Conservation (phyloP, 2,329 filamentous ascomycete genomes). For the Aspergillus sp. region DNA sequence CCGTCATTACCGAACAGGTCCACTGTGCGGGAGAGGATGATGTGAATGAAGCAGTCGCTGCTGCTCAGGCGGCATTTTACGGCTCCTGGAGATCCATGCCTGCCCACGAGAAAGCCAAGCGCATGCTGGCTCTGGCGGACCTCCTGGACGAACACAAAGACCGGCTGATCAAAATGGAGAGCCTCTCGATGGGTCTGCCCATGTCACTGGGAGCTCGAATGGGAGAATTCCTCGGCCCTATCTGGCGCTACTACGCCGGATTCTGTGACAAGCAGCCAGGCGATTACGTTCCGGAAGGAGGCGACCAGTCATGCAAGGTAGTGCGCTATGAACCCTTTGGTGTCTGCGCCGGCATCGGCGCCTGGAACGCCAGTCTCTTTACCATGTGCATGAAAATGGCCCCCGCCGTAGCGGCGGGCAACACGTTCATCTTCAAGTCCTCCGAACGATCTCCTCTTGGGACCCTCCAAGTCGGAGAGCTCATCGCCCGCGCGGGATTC, state of each 20-base stretch:
- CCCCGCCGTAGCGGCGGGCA: constrained; percentile 37
- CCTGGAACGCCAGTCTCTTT: constrained; percentile 35
- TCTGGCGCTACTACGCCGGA: constrained; percentile 1
- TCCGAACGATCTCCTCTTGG: constrained; percentile 37
- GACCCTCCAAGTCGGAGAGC: constrained; percentile 24
- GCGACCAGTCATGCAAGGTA: constrained; percentile 20
- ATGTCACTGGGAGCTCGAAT: neutral
- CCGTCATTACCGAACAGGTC: constrained; percentile 28
- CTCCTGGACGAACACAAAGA: constrained; percentile 4
- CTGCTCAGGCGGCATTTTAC: constrained; percentile 35
- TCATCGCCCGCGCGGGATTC: constrained; percentile 36
- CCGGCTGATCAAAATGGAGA: constrained; percentile 1
- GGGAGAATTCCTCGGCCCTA: neutral
- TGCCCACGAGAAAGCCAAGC: constrained; percentile 2
- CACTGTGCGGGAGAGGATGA: constrained; percentile 39
- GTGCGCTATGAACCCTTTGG: constrained; percentile 13
- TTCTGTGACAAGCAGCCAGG: constrained; percentile 5
- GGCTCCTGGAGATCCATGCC: constrained; percentile 3
- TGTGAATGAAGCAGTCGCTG: constrained; percentile 35
- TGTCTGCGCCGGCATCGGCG: constrained; percentile 25
- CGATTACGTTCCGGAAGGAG: constrained; percentile 4
- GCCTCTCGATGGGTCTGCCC: constrained; percentile 1
- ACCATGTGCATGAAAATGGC: constrained; percentile 33
- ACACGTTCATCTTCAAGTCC: constrained; percentile 38
- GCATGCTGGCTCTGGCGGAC: constrained; percentile 8